These are phyloP conservation scores for Entamoeba moshkovskii DNA, from an alignment of 208 protist species.

Conservation along the genomic window DNA sequence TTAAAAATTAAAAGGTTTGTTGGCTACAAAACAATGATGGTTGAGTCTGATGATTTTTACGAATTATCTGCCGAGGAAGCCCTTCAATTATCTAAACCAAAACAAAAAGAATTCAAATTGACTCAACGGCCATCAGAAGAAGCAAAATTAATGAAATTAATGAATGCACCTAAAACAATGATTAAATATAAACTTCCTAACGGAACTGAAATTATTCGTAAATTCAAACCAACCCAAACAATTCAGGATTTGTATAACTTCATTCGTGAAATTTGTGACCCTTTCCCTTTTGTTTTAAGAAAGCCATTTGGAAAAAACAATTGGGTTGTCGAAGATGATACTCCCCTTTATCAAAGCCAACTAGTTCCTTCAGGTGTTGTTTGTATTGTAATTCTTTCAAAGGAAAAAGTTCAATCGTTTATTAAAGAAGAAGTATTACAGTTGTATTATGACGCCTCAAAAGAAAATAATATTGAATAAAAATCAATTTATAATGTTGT, in stretches of 20 bases:
- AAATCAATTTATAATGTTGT: too few relatives aligned
- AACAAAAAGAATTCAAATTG: not conserved
- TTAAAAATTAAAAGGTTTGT: not conserved
- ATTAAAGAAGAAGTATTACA: not conserved
- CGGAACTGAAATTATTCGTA: not conserved
- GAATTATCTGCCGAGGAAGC: not conserved
- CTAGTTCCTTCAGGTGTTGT: not conserved
- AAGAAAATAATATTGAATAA: not conserved
- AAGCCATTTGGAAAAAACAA: not conserved
- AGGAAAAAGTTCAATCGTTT: not conserved
- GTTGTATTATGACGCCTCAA: not conserved
- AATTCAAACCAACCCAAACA: not conserved
- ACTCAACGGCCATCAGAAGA: not conserved
- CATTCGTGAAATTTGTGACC: not conserved
- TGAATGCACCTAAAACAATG: not conserved
- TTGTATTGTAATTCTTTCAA: not conserved
- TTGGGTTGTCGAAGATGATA: not conserved
- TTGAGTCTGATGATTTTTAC: not conserved
- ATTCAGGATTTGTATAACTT: not conserved
- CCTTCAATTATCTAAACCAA: not conserved
- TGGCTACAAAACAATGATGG: not conserved
- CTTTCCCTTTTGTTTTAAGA: not conserved
- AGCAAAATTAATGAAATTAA: not conserved
- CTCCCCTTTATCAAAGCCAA: not conserved
- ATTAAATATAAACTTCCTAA: not conserved